Evolutionary conservation across 164 flowering plant genomes (phyloP).

Genomic region (Protea cynaroides): DNA sequence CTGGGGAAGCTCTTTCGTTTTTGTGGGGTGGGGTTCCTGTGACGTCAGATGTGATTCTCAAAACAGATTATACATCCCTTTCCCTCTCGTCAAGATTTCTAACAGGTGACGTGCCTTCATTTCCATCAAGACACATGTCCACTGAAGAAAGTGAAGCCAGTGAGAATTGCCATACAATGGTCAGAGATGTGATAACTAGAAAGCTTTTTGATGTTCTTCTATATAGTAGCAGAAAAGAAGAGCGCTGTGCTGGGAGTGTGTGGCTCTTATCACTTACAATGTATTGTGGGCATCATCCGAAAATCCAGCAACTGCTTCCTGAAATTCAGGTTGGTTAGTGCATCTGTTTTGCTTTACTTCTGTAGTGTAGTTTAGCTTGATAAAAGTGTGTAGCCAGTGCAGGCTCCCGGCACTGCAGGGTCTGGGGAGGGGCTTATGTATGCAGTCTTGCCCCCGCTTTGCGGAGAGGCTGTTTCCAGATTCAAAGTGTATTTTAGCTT

Average conservation of each 20-base stretch:
- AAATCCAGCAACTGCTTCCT: slow-evolving; percentile 83
- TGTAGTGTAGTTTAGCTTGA: neutral
- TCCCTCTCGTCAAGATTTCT: slow-evolving; percentile 78
- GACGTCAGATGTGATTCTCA: slow-evolving; percentile 83
- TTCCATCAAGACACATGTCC: slow-evolving; percentile 24
- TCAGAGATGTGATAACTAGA: slow-evolving; percentile 59
- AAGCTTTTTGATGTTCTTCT: slow-evolving; percentile 83
- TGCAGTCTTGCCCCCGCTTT: too few species aligned
- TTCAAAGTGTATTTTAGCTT: neutral
- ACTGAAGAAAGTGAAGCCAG: slow-evolving; percentile 26
- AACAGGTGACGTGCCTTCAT: slow-evolving; percentile 45
- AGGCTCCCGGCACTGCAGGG: too few species aligned
- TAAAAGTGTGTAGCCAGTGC: too few species aligned
- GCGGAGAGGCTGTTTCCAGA: too few species aligned
- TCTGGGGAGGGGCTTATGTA: too few species aligned
- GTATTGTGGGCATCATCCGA: slow-evolving; percentile 82
- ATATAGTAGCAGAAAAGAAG: slow-evolving; percentile 87
- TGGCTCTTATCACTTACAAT: slow-evolving; percentile 88
- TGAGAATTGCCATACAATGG: slow-evolving; percentile 40
- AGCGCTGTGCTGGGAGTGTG: slow-evolving; percentile 94
- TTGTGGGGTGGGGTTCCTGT: slow-evolving; percentile 96
- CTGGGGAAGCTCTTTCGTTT: slow-evolving; percentile 95
- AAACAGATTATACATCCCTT: slow-evolving; percentile 78
- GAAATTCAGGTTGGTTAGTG: slow-evolving; percentile 75
- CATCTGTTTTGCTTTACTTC: neutral